Conservation (phyloP, 441 rosid species). For the Raphanus hybrid region DNA sequence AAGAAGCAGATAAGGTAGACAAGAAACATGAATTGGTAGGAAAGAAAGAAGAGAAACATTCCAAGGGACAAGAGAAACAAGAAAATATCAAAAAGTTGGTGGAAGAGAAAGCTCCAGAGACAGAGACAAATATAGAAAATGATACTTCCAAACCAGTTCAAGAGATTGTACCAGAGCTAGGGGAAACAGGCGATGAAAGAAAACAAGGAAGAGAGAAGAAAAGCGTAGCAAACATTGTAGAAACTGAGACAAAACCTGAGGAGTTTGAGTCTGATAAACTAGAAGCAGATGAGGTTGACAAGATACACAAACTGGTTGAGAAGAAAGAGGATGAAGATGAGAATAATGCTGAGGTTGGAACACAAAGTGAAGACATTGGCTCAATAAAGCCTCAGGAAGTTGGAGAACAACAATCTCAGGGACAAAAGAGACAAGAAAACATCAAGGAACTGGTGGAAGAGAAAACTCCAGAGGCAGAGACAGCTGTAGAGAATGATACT, state of each 20-base stretch:
- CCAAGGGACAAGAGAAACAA: too few species aligned
- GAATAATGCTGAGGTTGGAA: not conserved
- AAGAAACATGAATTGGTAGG: slow-evolving; percentile 19
- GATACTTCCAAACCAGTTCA: slow-evolving; percentile 8
- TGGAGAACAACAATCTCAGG: not conserved
- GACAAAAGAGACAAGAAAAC: not conserved
- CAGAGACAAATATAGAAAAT: slow-evolving; percentile 7
- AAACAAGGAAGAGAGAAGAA: not conserved
- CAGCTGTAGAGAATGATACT: not conserved
- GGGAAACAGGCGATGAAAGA: not conserved
- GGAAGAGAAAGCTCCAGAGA: slow-evolving; percentile 28
- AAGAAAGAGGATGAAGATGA: not conserved
- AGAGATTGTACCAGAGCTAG: not conserved
- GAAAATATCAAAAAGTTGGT: too few species aligned
- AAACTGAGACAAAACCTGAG: slow-evolving; percentile 5
- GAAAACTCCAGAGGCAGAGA: not conserved
- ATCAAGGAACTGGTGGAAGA: not conserved
- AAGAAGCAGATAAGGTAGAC: not conserved
- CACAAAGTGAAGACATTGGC: not conserved
- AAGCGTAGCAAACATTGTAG: not conserved
- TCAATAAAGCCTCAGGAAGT: not conserved
- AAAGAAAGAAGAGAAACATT: slow-evolving; percentile 16
- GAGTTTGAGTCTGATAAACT: not conserved
- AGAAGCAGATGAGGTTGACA: not conserved
- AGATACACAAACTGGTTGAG: not conserved